Percentiles rank a stretch among this genome's conserved stretches.
These are phyloP conservation scores for Cordyceps pruinosa DNA, from an alignment of 2,329 filamentous ascomycete species.

Conservation along the genomic window DNA sequence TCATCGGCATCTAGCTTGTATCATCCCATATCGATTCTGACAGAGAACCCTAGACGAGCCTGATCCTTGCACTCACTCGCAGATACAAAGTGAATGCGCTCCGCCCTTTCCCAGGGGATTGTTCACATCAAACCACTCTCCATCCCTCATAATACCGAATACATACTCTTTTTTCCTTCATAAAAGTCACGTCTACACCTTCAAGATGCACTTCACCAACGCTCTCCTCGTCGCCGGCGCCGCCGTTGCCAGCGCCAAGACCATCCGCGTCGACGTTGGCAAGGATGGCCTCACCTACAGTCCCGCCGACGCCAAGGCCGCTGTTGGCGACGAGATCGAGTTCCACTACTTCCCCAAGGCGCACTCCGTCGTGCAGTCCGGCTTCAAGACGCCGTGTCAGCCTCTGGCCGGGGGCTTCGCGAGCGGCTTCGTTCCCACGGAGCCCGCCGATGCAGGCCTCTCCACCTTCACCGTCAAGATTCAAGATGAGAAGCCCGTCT, in stretches of 20 bases:
- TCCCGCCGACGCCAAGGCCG: conserved; percentile 42
- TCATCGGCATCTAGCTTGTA: neutral
- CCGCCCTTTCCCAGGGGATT: neutral
- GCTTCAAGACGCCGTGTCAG: conserved; percentile 36
- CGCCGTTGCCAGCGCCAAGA: conserved; percentile 17
- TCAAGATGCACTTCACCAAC: conserved; percentile 1
- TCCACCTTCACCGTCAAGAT: conserved; percentile 40
- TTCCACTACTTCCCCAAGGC: conserved; percentile 47
- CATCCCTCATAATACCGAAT: neutral
- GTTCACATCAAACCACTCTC: neutral
- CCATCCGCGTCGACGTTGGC: conserved; percentile 40
- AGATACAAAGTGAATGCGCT: neutral
- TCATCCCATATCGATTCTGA: neutral
- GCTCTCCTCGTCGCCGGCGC: neutral
- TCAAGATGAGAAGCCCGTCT: conserved; percentile 34
- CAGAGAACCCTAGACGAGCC: neutral
- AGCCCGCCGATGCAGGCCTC: conserved; percentile 26
- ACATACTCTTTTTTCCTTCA: neutral
- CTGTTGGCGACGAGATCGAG: conserved; percentile 44
- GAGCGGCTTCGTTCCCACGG: conserved; percentile 38
- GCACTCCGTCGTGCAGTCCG: conserved; percentile 41
- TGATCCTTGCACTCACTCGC: neutral
- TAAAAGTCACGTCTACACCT: neutral
- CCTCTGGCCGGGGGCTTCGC: conserved; percentile 37
- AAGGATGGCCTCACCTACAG: conserved; percentile 40